Base-by-base conservation (phyloP, 2,329 filamentous ascomycete genomes). In the Atkinsonella texensis region DNA sequence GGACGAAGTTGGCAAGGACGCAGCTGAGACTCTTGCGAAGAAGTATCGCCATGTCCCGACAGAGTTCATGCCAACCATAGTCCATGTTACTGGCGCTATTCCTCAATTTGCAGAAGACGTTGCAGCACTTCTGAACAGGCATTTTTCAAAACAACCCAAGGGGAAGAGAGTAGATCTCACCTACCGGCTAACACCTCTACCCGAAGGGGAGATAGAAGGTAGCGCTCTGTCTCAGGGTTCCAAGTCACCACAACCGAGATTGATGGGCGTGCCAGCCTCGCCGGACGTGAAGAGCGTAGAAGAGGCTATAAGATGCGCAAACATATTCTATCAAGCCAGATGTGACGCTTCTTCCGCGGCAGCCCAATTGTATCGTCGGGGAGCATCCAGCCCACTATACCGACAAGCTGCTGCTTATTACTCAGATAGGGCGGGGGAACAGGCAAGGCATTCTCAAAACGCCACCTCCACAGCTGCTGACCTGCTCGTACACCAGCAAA, bases 341-440 rank as follows among this genome's bases (percentile, higher is more conserved):
- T 61, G 62, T 31, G 62, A 68, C 20, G 66, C 67, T 45, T 49
- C 59, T 32, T 56, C 62, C 7, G 67, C 70, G 0, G 75, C 74
- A 0, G 59, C 68, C 1, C 63, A 69, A 4, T 67, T 74, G 20
- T 68, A 63, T 52, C 70, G 69, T 35, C 70, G 70, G 15, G 75
- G 76, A 20, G 83, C 78, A 58, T 89, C 87, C 0, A 80, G 89
- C 55, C 83, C 76, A 0, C 70, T 91, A 3, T 89, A 87, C 71
- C 79, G 83, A 20, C 85, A 83, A 52, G 90, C 80, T 1, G 87
- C 87, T 9, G 81, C 77, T 0, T 87, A 87, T 63, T 95, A 95
- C 64, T 76, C 81, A 1, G 79, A 87, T 49, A 72, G 85, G 11
- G 85, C 81, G 1, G 81, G 83, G 20, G 81, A 87, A 46, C 76